phyloP scores from a whole-genome alignment of 2,329 filamentous ascomycete species.

The Colletotrichum euphorbiae region DNA sequence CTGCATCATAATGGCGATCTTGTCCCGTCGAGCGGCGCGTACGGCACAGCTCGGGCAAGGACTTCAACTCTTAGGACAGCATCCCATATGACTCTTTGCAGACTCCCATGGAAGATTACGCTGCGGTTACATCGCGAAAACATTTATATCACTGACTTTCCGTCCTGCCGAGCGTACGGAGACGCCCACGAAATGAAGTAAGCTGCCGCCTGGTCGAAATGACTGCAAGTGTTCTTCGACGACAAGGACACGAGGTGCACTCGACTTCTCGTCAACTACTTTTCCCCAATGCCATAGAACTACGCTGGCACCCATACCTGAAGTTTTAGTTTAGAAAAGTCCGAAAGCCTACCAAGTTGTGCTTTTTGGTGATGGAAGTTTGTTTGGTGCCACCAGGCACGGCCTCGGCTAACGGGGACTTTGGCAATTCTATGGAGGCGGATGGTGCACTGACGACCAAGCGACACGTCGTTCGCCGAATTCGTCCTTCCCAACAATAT shows the following conservation, averaged over 20 bases:
- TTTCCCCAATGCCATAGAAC: no score
- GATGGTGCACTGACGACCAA: slow-evolving; percentile 1
- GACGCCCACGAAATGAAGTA: no score
- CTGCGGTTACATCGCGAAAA: not conserved
- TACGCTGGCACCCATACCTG: not conserved
- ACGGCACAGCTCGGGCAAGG: not conserved
- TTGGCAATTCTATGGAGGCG: not conserved
- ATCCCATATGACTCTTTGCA: not conserved
- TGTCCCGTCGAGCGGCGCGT: not conserved
- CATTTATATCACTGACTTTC: no score
- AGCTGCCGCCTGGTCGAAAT: no score
- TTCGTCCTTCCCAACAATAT: not conserved
- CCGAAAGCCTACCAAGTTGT: not conserved
- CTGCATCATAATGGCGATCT: slow-evolving; percentile 1
- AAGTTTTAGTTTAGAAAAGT: no score
- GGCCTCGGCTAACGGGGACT: not conserved
- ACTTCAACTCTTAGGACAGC: not conserved
- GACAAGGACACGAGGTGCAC: no score
- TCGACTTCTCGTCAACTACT: no score
- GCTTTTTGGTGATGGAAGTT: slow-evolving; percentile 8
- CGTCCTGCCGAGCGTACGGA: no score
- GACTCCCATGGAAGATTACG: not conserved
- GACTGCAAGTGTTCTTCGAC: no score
- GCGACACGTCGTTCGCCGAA: not conserved
- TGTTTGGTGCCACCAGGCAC: slow-evolving; percentile 3